Percentiles rank a stretch among this genome's conserved stretches.
These are phyloP conservation scores for Pestalotiopsis sp. DNA, from an alignment of 2,329 filamentous ascomycete genomes.

Conservation along the genomic window DNA sequence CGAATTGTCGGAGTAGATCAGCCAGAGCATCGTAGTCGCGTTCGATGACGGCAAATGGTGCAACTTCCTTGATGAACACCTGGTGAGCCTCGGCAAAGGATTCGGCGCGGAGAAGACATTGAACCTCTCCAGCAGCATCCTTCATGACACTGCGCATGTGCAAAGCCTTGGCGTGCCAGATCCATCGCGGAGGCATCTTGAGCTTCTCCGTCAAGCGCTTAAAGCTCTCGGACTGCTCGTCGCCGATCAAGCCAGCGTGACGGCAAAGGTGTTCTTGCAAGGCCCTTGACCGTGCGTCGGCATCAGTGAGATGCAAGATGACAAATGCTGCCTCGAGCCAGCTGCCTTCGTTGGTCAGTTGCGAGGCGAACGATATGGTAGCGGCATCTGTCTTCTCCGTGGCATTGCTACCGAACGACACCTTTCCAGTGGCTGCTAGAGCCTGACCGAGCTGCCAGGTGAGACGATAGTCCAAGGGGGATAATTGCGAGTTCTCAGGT, in stretches of 20 bases:
- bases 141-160: conserved; percentile 75
- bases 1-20: conserved; percentile 72
- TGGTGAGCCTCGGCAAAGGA: conserved; percentile 82
- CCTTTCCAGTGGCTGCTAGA: conserved; percentile 53
- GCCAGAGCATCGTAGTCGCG: conserved; percentile 74
- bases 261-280: conserved; percentile 75
- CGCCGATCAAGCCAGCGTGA: conserved; percentile 69
- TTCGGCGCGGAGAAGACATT: conserved; percentile 77
- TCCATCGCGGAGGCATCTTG: conserved; percentile 74
- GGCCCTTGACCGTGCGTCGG: conserved; percentile 63
- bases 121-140: conserved; percentile 72
- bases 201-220: conserved; percentile 64
- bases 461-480: conserved; percentile 74
- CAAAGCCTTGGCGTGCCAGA: conserved; percentile 85
- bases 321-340: conserved; percentile 77
- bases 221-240: conserved; percentile 59
- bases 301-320: conserved; percentile 72
- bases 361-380: conserved; percentile 66
- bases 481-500: conserved; percentile 76
- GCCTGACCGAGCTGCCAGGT: conserved; percentile 84
- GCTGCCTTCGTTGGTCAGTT: conserved; percentile 65
- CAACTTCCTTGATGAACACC: conserved; percentile 79
- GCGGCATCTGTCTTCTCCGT: conserved; percentile 66
- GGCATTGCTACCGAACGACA: conserved; percentile 56
- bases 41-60: conserved; percentile 79